Evolutionary conservation across 257 asterid genomes (phyloP).

Genomic region (Solanum rostratum): DNA sequence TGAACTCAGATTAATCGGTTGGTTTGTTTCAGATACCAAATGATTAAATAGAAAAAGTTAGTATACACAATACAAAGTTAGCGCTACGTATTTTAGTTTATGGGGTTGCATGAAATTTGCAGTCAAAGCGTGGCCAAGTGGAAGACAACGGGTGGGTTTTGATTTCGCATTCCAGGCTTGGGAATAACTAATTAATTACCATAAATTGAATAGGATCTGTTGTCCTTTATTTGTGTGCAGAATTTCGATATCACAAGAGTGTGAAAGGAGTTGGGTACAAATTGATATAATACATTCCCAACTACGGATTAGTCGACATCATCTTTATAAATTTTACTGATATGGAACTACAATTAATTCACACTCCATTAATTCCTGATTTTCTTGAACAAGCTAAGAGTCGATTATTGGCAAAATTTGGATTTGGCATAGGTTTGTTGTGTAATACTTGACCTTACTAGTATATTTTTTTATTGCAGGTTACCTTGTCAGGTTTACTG

Average conservation of each 20-base stretch:
- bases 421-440: not conserved
- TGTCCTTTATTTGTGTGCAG: not conserved
- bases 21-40: not conserved
- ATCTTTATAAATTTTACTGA: not conserved
- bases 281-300: not conserved
- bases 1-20: not conserved
- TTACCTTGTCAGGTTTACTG: not conserved
- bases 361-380: not conserved
- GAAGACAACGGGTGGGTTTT: not conserved
- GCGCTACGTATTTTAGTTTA: not conserved
- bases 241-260: not conserved
- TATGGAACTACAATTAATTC: not conserved
- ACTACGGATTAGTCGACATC: not conserved
- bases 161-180: not conserved
- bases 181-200: not conserved
- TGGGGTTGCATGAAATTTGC: not conserved
- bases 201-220: not conserved
- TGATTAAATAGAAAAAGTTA: not conserved
- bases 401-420: not conserved
- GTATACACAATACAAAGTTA: not conserved
- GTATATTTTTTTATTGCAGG: not conserved
- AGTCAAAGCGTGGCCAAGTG: not conserved
- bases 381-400: not conserved
- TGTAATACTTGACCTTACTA: not conserved
- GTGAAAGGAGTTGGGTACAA: not conserved